phyloP scores from a whole-genome alignment of 2,329 filamentous ascomycete genomes.

The Boeremia exigua region DNA sequence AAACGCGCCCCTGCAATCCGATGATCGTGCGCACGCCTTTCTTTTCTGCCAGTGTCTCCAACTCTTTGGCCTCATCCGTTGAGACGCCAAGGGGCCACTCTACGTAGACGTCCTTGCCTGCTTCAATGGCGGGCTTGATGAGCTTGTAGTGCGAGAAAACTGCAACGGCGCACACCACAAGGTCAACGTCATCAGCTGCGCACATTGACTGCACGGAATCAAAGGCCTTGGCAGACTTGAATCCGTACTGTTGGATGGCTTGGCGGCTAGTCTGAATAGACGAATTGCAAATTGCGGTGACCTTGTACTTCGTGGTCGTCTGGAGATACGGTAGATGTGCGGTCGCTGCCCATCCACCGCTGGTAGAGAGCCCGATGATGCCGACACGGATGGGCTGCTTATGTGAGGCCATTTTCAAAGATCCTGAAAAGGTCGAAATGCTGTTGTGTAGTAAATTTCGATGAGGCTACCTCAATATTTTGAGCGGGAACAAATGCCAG shows the following conservation, averaged over 20 bases:
- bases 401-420: background rate
- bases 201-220: conserved; percentile 50
- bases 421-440: background rate
- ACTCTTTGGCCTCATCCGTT: conserved; percentile 47
- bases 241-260: background rate
- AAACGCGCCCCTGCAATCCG: conserved; percentile 51
- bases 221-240: conserved; percentile 49
- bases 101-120: conserved; percentile 61
- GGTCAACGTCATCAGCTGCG: conserved; percentile 33
- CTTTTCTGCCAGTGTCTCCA: background rate
- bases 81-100: conserved; percentile 56
- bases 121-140: conserved; percentile 54
- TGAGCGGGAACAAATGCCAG: background rate
- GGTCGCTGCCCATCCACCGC: conserved; percentile 1
- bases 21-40: conserved; percentile 37
- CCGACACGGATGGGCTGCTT: background rate
- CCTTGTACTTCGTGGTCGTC: background rate
- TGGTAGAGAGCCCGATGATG: background rate
- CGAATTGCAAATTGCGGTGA: background rate
- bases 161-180: conserved; percentile 59
- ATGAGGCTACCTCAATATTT: background rate
- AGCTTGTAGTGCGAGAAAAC: conserved; percentile 60
- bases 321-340: conserved; percentile 3
- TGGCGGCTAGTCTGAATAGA: background rate
- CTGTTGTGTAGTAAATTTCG: background rate